Evolutionary conservation across 257 asterid species (phyloP), one percentile per base, ranked within the genome.

Genomic region (Gardenia jasminoides): DNA sequence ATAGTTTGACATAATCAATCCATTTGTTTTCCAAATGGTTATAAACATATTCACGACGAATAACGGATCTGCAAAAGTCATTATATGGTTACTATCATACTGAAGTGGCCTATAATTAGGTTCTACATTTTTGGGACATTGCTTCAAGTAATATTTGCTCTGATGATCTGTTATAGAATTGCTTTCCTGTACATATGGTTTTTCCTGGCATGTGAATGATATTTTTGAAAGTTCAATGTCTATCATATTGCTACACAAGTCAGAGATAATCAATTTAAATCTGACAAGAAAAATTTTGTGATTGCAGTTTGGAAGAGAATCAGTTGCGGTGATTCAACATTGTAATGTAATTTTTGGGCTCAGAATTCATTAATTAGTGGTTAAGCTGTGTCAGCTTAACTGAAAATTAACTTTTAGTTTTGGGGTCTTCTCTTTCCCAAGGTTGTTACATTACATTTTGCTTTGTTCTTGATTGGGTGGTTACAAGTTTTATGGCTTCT

Each of bases 231-330:
- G 44, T 43, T 28, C 50, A 76, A 44, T n/a, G 28, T 17, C 16
- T 24, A 17, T 64, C 44, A 16, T 7, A 62, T 64, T 76, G 62
- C 19, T 76, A 16, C 46, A 72, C 72, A 76, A 71, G 72, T 43
- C 44, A 12, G 33, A 31, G 67, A 54, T 31, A 30, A 22, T 46
- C 41, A 46, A 20, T 13, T 26, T 11, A 43, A 28, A 43, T 70
- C 62, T 70, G 77, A 41, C 30, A 20, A 22, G 3, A 5, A 31
- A 9, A 28, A n/a, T 61, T 47, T 44, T 30, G 31, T 33, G 30
- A 64, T 64, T 79, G 17, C 20, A 74, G 43, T 74, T 74, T 19
- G 15, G 56, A 70, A 44, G 43, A 65, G 20, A 73, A 58, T 66
- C 20, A 11, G 20, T 28, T 50, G 70, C 67, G 39, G 48, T 79